These are phyloP conservation scores for Pichia membranifaciens DNA, from an alignment of 805 yeast genomes.

Conservation along the genomic window DNA sequence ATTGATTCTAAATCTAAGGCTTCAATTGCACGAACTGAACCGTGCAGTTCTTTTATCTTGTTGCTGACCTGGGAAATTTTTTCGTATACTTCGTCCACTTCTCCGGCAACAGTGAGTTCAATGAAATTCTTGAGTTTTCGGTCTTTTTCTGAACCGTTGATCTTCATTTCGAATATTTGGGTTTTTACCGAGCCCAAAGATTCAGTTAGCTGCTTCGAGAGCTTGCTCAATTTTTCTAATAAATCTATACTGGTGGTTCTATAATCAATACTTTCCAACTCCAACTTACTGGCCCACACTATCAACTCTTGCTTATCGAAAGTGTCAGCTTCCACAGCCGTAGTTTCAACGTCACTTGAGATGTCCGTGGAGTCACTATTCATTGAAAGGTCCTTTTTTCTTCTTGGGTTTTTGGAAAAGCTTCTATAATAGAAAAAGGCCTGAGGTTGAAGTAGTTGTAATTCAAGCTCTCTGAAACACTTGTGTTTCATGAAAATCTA, in stretches of 20 bases:
- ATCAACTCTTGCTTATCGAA: constrained; percentile 26
- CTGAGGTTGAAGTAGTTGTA: too few relatives aligned
- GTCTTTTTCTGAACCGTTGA: constrained; percentile 9
- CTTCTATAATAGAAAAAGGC: too few relatives aligned
- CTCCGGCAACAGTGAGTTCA: constrained; percentile 3
- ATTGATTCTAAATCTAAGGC: neutral
- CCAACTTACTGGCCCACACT: constrained; percentile 47
- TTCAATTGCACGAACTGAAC: neutral
- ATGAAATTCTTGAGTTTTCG: constrained; percentile 4
- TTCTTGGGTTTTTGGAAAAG: too few relatives aligned
- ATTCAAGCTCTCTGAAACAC: too few relatives aligned
- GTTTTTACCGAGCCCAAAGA: constrained; percentile 5
- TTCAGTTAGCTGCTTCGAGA: constrained; percentile 11
- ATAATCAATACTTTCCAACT: constrained; percentile 41
- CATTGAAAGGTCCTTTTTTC: too few relatives aligned
- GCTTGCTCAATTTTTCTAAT: constrained; percentile 10
- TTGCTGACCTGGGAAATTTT: constrained; percentile 1
- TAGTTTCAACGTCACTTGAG: constrained; percentile 6
- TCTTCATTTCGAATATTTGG: constrained; percentile 9
- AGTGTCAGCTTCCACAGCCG: neutral
- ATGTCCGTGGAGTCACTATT: constrained; percentile 4
- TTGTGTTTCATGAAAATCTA: too few relatives aligned
- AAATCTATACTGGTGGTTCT: constrained; percentile 27
- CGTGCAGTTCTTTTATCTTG: constrained; percentile 1
- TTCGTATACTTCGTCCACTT: constrained; percentile 6